phyloP scores from a whole-genome alignment of 2,329 filamentous ascomycete species.

The Ophiocordyceps camponoti-floridani region DNA sequence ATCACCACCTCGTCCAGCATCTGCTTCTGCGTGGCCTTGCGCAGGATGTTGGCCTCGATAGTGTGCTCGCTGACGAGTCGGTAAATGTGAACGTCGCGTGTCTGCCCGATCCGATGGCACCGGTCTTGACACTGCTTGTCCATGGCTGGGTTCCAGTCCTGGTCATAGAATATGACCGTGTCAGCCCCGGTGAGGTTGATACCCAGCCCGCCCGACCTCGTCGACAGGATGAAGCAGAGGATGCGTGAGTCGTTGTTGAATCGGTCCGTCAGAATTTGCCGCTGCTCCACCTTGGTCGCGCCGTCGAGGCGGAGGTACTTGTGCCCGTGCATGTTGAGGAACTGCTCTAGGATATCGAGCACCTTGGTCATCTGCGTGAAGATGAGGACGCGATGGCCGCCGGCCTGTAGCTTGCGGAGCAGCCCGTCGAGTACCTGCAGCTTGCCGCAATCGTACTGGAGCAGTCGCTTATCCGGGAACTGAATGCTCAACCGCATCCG shows the following conservation, averaged over 20 bases:
- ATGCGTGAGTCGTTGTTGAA: constrained; percentile 94
- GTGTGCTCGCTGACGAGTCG: constrained; percentile 84
- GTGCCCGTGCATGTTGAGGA: constrained; percentile 93
- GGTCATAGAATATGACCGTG: constrained; percentile 96
- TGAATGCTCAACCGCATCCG: constrained; percentile 88
- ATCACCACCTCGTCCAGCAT: constrained; percentile 97
- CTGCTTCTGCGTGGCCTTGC: constrained; percentile 92
- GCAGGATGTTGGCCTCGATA: constrained; percentile 93
- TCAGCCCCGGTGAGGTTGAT: constrained; percentile 96
- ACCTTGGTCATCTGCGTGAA: constrained; percentile 99
- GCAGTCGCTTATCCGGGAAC: constrained; percentile 87
- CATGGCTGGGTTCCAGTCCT: constrained; percentile 99
- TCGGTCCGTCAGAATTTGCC: constrained; percentile 84
- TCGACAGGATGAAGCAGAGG: constrained; percentile 87
- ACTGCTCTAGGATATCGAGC: constrained; percentile 90
- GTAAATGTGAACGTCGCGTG: constrained; percentile 94
- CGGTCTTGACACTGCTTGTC: constrained; percentile 98
- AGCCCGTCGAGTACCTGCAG: constrained; percentile 78
- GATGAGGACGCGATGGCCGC: constrained; percentile 85
- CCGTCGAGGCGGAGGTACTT: constrained; percentile 93
- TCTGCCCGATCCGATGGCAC: constrained; percentile 93
- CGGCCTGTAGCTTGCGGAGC: constrained; percentile 69
- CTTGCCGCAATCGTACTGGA: constrained; percentile 97
- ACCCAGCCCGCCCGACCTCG: constrained; percentile 80
- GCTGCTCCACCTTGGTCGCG: constrained; percentile 88